These are phyloP conservation scores for Pharnaceum exiguum DNA, from an alignment of 148 eudicot genomes.

Conservation along the genomic window DNA sequence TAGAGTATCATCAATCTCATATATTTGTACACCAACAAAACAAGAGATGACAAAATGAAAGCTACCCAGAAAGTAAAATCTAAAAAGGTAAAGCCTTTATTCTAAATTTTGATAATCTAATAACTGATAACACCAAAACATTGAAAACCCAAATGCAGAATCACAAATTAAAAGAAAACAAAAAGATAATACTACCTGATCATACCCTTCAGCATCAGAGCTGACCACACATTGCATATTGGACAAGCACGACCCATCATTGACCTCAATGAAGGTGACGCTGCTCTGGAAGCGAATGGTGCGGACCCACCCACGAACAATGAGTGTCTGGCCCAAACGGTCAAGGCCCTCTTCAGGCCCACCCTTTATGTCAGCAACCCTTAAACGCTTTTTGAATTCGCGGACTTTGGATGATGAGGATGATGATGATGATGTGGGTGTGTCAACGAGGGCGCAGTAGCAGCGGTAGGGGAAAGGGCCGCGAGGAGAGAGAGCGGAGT, in stretches of 20 bases:
- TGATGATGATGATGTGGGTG: constrained; percentile 15
- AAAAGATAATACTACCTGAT: constrained; percentile 55
- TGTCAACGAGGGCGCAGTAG: constrained; percentile 31
- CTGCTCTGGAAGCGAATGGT: constrained; percentile 84
- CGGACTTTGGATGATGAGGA: constrained; percentile 50
- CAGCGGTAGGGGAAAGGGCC: constrained; percentile 29
- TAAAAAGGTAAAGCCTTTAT: too few relatives aligned
- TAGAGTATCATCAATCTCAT: too few relatives aligned
- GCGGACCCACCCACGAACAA: constrained; percentile 84
- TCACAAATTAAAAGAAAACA: not conserved
- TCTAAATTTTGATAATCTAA: too few relatives aligned
- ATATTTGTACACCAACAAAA: too few relatives aligned
- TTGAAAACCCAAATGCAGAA: too few relatives aligned
- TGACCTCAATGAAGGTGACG: constrained; percentile 93
- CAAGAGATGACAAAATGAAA: too few relatives aligned
- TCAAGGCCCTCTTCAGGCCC: constrained; percentile 75
- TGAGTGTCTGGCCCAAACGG: constrained; percentile 59
- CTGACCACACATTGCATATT: constrained; percentile 96
- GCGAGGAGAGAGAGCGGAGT: constrained; percentile 15
- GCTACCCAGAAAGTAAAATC: too few relatives aligned
- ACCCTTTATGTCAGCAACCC: constrained; percentile 68
- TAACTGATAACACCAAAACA: too few relatives aligned
- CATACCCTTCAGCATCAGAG: constrained; percentile 92
- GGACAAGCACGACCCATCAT: constrained; percentile 94
- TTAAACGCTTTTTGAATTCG: constrained; percentile 53